Evolutionary conservation across 2,329 filamentous ascomycete species (phyloP).

Genomic region (Harringtonia aguacate): DNA sequence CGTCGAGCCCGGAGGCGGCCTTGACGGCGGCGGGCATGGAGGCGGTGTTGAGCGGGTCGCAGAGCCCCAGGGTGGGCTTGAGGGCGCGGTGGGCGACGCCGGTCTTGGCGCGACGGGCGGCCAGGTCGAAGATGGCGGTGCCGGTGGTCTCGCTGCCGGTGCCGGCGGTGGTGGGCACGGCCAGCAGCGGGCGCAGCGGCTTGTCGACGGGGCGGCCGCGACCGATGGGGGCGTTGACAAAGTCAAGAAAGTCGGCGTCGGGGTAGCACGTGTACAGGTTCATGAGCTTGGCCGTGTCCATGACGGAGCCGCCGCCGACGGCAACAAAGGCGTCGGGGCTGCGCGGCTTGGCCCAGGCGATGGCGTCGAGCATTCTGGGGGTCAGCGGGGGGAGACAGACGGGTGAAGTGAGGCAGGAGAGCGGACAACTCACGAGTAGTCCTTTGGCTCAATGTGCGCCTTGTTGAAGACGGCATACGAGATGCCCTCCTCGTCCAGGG

Average conservation of each 20-base stretch:
- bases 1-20: slow-evolving; percentile 83
- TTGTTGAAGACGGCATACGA: slow-evolving; percentile 72
- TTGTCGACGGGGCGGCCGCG: slow-evolving; percentile 67
- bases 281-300: slow-evolving; percentile 98
- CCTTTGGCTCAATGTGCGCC: slow-evolving; percentile 84
- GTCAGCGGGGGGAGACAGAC: not conserved
- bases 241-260: slow-evolving; percentile 90
- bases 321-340: slow-evolving; percentile 82
- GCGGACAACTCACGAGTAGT: slow-evolving; percentile 59
- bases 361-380: slow-evolving; percentile 66
- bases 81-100: slow-evolving; percentile 91
- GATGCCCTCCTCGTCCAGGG: slow-evolving; percentile 66
- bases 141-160: slow-evolving; percentile 93
- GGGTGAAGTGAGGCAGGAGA: not conserved
- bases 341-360: slow-evolving; percentile 73
- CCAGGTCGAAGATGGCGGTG: slow-evolving; percentile 94
- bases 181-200: slow-evolving; percentile 64
- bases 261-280: slow-evolving; percentile 89
- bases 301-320: slow-evolving; percentile 86
- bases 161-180: slow-evolving; percentile 76
- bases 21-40: slow-evolving; percentile 96
- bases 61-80: slow-evolving; percentile 89
- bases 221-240: slow-evolving; percentile 90
- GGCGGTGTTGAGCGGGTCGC: slow-evolving; percentile 75
- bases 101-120: slow-evolving; percentile 83